These are phyloP conservation scores for Phialophora expanda DNA, from an alignment of 2,329 filamentous ascomycete genomes.

Conservation along the genomic window DNA sequence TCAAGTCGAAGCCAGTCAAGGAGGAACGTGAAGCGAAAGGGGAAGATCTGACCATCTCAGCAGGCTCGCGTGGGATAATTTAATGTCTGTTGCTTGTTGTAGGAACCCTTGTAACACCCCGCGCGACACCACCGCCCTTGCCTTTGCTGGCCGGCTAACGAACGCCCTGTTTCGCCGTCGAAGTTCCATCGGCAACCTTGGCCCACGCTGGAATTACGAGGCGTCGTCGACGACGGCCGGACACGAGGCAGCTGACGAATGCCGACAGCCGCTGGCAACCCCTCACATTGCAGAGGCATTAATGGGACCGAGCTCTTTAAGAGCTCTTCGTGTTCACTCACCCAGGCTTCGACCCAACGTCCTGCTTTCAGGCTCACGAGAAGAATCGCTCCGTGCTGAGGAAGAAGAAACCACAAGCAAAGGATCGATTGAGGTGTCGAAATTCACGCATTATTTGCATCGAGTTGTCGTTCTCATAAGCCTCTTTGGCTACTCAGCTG, in stretches of 20 bases:
- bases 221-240: constrained; percentile 6
- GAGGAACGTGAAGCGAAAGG: not conserved
- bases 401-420: not conserved
- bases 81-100: too few species aligned
- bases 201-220: constrained; percentile 5
- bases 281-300: not conserved
- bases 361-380: not conserved
- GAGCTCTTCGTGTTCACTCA: not conserved
- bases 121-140: not conserved
- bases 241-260: constrained; percentile 6
- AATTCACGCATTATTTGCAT: not conserved
- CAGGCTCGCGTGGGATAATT: too few species aligned
- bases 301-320: not conserved
- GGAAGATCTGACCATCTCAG: too few species aligned
- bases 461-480: not conserved
- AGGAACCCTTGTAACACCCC: not conserved
- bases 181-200: not conserved
- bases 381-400: not conserved
- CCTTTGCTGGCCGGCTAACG: not conserved
- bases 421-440: not conserved
- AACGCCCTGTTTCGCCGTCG: constrained; percentile 1
- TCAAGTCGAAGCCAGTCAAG: not conserved
- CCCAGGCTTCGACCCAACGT: not conserved
- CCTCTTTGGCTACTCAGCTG: not conserved
- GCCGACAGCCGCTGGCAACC: not conserved